Conservation (phyloP, 2,329 filamentous ascomycete genomes). For the Rachicladosporium sp. region DNA sequence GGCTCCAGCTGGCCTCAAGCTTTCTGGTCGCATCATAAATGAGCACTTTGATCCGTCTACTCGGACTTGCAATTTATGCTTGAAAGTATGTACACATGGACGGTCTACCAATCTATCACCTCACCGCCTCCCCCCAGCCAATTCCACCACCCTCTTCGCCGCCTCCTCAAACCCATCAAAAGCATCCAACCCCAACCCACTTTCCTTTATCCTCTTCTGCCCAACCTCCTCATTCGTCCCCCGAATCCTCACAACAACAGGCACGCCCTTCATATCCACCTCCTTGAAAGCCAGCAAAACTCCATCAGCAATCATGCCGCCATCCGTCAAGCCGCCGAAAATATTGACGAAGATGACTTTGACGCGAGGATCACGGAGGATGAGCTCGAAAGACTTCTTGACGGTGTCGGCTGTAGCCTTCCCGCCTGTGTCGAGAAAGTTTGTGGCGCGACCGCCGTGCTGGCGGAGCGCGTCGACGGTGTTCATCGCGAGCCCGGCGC, state of each 20-base stretch:
- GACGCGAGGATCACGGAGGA: conserved; percentile 59
- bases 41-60: too few relatives aligned
- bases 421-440: conserved; percentile 82
- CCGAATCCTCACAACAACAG: conserved; percentile 64
- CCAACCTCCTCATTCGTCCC: conserved; percentile 64
- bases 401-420: conserved; percentile 78
- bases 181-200: conserved; percentile 54
- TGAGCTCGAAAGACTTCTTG: conserved; percentile 60
- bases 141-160: conserved; percentile 51
- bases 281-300: conserved; percentile 62
- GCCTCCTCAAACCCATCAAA: conserved; percentile 68
- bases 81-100: too few relatives aligned
- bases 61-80: too few relatives aligned
- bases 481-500: conserved; percentile 83
- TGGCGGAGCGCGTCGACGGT: conserved; percentile 67
- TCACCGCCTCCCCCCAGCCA: conserved; percentile 28
- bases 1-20: too few relatives aligned
- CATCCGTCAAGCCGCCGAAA: conserved; percentile 57
- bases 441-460: conserved; percentile 57
- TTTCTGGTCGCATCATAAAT: too few relatives aligned
- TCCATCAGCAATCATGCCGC: conserved; percentile 71
- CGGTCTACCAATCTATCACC: too few relatives aligned
- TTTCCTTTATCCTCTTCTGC: conserved; percentile 55
- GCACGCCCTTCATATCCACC: conserved; percentile 42
- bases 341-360: conserved; percentile 62